Percentiles rank a stretch among this genome's conserved stretches.
These are phyloP conservation scores for Suhomyces sp. DNA, from an alignment of 805 yeast species.

Conservation along the genomic window DNA sequence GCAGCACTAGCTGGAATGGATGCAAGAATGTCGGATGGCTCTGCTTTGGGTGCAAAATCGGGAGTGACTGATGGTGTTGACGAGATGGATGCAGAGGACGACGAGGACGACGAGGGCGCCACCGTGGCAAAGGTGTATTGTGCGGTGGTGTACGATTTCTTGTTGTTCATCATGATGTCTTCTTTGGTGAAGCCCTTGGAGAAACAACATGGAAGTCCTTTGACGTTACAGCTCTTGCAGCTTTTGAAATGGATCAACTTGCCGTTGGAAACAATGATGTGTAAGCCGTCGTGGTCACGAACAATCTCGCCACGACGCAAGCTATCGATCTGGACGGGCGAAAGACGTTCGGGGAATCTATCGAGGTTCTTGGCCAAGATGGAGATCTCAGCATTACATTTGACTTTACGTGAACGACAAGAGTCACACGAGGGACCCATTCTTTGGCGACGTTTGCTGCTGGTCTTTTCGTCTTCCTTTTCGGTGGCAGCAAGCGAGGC, in stretches of 20 bases:
- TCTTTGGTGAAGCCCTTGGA: slow-evolving; percentile 67
- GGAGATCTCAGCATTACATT: slow-evolving; percentile 66
- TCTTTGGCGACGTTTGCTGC: slow-evolving; percentile 53
- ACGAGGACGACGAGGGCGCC: no score
- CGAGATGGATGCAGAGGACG: no score
- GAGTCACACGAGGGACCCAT: slow-evolving; percentile 75
- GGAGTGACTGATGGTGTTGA: slow-evolving; percentile 1
- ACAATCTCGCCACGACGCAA: slow-evolving; percentile 17
- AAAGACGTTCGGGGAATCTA: slow-evolving; percentile 7
- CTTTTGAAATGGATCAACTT: slow-evolving; percentile 50
- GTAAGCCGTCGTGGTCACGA: slow-evolving; percentile 12
- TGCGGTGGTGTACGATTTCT: slow-evolving; percentile 15
- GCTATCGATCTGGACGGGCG: slow-evolving; percentile 11
- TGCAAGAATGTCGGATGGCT: neutral
- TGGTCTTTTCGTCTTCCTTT: slow-evolving; percentile 1
- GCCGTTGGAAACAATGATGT: slow-evolving; percentile 21
- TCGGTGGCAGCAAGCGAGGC: slow-evolving; percentile 2
- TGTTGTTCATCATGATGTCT: slow-evolving; percentile 46
- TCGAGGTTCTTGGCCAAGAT: slow-evolving; percentile 29
- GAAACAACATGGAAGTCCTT: slow-evolving; percentile 49
- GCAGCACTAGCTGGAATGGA: neutral
- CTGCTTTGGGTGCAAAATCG: neutral
- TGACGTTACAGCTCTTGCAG: slow-evolving; percentile 55
- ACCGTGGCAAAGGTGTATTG: no score
- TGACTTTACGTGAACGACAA: slow-evolving; percentile 67